These are phyloP conservation scores for Bremia lactucae DNA, from an alignment of 352 stramenopile species.

Conservation along the genomic window DNA sequence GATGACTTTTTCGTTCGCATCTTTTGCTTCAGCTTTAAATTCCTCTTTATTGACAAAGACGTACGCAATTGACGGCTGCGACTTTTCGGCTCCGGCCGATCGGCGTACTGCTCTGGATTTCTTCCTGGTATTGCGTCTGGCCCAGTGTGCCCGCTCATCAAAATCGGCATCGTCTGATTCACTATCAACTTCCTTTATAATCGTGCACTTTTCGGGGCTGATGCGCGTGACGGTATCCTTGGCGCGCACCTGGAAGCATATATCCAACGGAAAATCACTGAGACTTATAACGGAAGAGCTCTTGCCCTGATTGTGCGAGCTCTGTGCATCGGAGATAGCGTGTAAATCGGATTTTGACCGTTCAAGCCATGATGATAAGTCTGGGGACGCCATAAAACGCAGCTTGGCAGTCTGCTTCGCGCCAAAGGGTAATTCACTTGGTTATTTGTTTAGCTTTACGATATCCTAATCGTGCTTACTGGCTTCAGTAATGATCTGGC, in stretches of 20 bases:
- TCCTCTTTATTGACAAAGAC: slow-evolving; percentile 35
- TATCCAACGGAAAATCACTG: slow-evolving; percentile 31
- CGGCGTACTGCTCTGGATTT: slow-evolving; percentile 23
- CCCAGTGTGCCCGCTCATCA: slow-evolving; percentile 56
- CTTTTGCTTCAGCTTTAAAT: not conserved
- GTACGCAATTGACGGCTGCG: slow-evolving; percentile 52
- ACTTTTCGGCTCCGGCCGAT: slow-evolving; percentile 19
- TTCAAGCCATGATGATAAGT: slow-evolving; percentile 33
- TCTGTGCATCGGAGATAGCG: not conserved
- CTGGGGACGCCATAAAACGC: slow-evolving; percentile 18
- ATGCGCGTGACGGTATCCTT: slow-evolving; percentile 39
- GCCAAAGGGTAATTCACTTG: too few species aligned
- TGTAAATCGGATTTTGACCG: slow-evolving; percentile 4
- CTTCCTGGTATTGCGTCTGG: slow-evolving; percentile 22
- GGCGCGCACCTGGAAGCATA: slow-evolving; percentile 28
- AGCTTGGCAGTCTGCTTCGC: slow-evolving; percentile 3
- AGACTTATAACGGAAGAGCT: not conserved
- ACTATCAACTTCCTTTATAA: slow-evolving; percentile 59
- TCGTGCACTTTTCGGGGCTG: slow-evolving; percentile 38
- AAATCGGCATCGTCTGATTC: slow-evolving; percentile 67
- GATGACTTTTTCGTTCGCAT: not conserved
- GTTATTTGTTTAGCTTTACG: too few species aligned
- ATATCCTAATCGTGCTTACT: too few species aligned
- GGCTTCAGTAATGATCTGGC: too few species aligned
- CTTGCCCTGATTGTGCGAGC: slow-evolving; percentile 5